These are phyloP conservation scores for Populus ilicifolia DNA, from an alignment of 345 rosid genomes.

Conservation along the genomic window DNA sequence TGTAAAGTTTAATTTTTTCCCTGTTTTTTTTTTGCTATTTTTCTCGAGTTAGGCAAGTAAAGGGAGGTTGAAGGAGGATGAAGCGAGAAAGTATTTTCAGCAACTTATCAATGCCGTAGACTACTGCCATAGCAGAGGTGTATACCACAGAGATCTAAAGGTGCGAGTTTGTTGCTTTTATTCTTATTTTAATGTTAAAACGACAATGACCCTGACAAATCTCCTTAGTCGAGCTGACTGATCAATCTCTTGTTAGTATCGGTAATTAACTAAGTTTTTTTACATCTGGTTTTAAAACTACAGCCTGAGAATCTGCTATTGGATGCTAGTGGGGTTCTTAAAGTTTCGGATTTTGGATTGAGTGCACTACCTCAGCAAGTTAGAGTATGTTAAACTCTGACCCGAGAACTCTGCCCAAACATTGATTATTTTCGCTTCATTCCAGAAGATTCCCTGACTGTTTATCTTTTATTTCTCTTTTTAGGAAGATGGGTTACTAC, in stretches of 20 bases:
- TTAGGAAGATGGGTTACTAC: conserved; percentile 97
- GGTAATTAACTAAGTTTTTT: background rate
- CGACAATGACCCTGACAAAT: background rate
- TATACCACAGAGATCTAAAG: conserved; percentile 92
- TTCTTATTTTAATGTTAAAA: background rate
- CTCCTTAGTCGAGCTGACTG: background rate
- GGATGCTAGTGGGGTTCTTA: conserved; percentile 80
- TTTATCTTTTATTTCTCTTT: conserved; percentile 13
- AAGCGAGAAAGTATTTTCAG: conserved; percentile 89
- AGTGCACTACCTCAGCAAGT: conserved; percentile 99
- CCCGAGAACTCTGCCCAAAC: background rate
- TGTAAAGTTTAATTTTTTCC: background rate
- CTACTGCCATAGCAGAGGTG: conserved; percentile 96
- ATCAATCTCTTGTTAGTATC: background rate
- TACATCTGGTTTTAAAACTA: conserved; percentile 17
- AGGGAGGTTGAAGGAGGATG: conserved; percentile 95
- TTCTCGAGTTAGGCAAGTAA: conserved; percentile 58
- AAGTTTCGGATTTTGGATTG: conserved; percentile 96
- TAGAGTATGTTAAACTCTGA: conserved; percentile 54
- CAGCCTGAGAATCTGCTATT: conserved; percentile 97
- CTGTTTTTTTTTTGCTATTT: conserved; percentile 6
- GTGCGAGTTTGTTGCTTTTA: conserved; percentile 29
- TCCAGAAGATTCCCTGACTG: conserved; percentile 7
- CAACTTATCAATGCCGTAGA: conserved; percentile 97
- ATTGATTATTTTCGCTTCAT: background rate